phyloP scores from a whole-genome alignment of 176 grass and related monocot genomes.

The Bromus sterilis region DNA sequence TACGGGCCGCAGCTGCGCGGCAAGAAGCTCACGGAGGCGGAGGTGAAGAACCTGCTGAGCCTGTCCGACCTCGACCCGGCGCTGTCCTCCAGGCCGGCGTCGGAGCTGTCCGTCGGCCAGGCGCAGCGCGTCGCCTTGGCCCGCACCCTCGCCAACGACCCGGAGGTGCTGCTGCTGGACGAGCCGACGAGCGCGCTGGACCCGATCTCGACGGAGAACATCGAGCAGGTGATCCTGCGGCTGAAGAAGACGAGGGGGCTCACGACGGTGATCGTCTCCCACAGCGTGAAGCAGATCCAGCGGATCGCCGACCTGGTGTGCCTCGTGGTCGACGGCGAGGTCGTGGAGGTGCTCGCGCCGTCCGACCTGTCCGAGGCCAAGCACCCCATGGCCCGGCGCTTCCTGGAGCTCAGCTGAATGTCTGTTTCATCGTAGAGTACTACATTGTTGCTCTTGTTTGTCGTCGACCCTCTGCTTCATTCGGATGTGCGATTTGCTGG shows the following conservation, averaged over 20 bases:
- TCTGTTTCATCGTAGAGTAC: background rate
- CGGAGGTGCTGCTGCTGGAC: slow-evolving; percentile 84
- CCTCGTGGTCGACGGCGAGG: slow-evolving; percentile 73
- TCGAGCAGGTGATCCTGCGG: slow-evolving; percentile 78
- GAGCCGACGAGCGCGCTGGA: slow-evolving; percentile 94
- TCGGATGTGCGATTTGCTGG: background rate
- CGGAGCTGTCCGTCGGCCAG: slow-evolving; percentile 85
- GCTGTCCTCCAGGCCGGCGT: slow-evolving; percentile 37
- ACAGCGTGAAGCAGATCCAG: slow-evolving; percentile 98
- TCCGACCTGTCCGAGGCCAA: slow-evolving; percentile 52
- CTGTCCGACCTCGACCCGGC: slow-evolving; percentile 58
- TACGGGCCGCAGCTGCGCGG: slow-evolving; percentile 74
- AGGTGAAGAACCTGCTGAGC: slow-evolving; percentile 53
- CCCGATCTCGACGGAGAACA: slow-evolving; percentile 95
- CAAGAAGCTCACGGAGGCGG: slow-evolving; percentile 60
- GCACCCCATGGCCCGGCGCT: slow-evolving; percentile 84
- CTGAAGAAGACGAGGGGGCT: slow-evolving; percentile 66
- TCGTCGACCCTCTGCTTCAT: background rate
- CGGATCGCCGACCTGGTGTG: slow-evolving; percentile 80
- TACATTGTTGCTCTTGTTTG: too few relatives aligned
- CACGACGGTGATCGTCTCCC: slow-evolving; percentile 82
- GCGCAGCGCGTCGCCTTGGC: slow-evolving; percentile 88
- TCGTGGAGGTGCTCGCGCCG: slow-evolving; percentile 79
- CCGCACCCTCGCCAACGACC: slow-evolving; percentile 85
- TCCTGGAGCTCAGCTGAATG: slow-evolving; percentile 69